Evolutionary conservation across 2,329 filamentous ascomycete species (phyloP), one percentile per base, ranked within the genome.

Genomic region (Verruconis gallopava): DNA sequence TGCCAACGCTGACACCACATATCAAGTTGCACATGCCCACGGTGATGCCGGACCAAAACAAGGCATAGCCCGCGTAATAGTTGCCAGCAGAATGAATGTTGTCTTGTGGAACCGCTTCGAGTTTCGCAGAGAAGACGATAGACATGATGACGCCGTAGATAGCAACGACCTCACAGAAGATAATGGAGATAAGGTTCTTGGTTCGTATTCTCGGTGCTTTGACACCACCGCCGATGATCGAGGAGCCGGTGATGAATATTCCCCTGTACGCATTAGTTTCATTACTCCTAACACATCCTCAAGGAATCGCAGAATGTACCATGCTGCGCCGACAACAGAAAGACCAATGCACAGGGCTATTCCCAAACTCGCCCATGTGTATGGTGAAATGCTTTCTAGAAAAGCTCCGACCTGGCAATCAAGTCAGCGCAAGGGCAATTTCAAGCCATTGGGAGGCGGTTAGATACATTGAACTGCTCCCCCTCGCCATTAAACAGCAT

Each of bases 131-230:
- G 69, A 96, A 96, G 55, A 98, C 83, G 61, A 98, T 98, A 55
- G 88, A 82, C 86, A 98, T 98, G 67, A 98, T 98, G 65, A 98
- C 89, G 55, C 93, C 93, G 73, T 98, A 98, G 64, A 98, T 98
- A 64, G 91, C 91, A 56, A 98, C 91, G 58, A 98, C 91, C 68
- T 98, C 91, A 71, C 91, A 98, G 69, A 98, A 98, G 67, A 98
- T 96, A 65, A 98, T 98, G 55, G 89, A 96, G 62, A 98, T 96
- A 58, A 98, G 67, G 72, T 98, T 98, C 79, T 98, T 98, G 49
- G 91, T 98, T 62, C 91, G 85, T 66, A 98, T 98, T 55, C 91
- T 82, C 28, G 93, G 93, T 36, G 91, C 89, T 64, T 84, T 89
- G 58, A 98, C 91, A 69, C 91, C 91, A 54, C 85, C 91, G 57